Evolutionary conservation across 768 basidiomycete species (phyloP).

Genomic region (Xerocomellus dryophilus): DNA sequence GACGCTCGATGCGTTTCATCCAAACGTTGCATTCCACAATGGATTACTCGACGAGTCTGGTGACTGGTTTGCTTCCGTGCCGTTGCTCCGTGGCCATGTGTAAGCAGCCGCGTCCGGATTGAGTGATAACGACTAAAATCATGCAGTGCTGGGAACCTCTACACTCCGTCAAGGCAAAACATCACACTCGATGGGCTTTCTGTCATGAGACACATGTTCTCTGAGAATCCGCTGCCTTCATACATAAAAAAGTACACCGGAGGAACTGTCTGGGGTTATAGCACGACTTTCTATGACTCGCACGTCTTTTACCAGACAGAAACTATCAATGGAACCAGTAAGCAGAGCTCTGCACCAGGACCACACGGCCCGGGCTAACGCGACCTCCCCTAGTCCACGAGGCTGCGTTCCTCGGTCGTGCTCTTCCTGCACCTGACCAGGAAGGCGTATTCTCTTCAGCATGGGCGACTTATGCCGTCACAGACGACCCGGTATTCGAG

Average conservation of each 20-base stretch:
- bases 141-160: slow-evolving; percentile 3
- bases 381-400: slow-evolving; percentile 6
- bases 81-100: slow-evolving; percentile 11
- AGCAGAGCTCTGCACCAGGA: background rate
- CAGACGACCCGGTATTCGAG: slow-evolving; percentile 10
- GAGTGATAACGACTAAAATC: background rate
- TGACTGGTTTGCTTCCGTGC: slow-evolving; percentile 13
- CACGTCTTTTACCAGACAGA: slow-evolving; percentile 15
- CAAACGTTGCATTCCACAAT: slow-evolving; percentile 12
- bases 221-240: background rate
- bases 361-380: background rate
- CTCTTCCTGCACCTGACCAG: background rate
- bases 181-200: slow-evolving; percentile 5
- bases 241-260: slow-evolving; percentile 8
- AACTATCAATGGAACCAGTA: slow-evolving; percentile 10
- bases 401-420: slow-evolving; percentile 14
- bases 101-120: background rate
- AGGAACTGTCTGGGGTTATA: slow-evolving; percentile 12
- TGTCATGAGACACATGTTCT: slow-evolving; percentile 13
- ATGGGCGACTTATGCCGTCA: slow-evolving; percentile 13
- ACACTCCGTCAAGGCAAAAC: background rate
- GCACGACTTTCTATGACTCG: slow-evolving; percentile 10
- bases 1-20: slow-evolving; percentile 11
- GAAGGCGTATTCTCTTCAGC: slow-evolving; percentile 1
- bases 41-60: slow-evolving; percentile 9